A percentile compares a stretch with the other conserved stretches of the same genome.
Conservation (phyloP, 2,329 filamentous ascomycete species). For the Claviceps sorghi region DNA sequence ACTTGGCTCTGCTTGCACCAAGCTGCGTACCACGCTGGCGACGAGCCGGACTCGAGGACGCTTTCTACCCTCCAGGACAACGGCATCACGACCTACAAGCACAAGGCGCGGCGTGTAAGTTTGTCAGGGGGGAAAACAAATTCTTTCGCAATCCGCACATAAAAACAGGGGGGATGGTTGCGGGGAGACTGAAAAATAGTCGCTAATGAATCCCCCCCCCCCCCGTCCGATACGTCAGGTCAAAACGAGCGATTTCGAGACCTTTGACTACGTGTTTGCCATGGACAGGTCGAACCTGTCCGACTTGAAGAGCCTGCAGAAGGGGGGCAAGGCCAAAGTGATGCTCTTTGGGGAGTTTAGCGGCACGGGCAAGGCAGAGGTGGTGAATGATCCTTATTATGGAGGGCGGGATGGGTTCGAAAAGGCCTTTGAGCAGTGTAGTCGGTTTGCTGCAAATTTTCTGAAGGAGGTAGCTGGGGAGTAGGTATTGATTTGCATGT, state of each 20-base stretch:
- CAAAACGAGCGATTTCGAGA: conserved; percentile 54
- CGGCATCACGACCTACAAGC: conserved; percentile 62
- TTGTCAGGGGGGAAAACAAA: neutral
- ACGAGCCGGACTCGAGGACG: conserved; percentile 67
- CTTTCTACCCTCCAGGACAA: conserved; percentile 62
- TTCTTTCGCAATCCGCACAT: no score
- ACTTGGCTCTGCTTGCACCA: neutral
- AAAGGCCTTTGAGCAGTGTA: conserved; percentile 72
- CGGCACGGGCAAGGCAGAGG: conserved; percentile 48
- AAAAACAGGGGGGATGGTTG: no score
- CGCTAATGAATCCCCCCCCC: no score
- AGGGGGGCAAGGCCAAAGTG: conserved; percentile 48
- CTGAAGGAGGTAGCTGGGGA: conserved; percentile 37
- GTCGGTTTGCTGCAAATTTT: conserved; percentile 64
- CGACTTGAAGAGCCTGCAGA: conserved; percentile 48
- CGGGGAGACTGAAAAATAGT: neutral
- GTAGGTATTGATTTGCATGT: neutral
- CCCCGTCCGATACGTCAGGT: conserved; percentile 30
- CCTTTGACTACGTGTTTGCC: conserved; percentile 85
- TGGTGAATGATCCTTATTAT: conserved; percentile 84
- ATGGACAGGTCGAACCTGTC: conserved; percentile 80
- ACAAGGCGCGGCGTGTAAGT: conserved; percentile 59
- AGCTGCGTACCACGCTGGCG: conserved; percentile 71
- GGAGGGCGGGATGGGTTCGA: conserved; percentile 71
- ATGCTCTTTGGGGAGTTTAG: conserved; percentile 77